Base-by-base conservation (phyloP, 768 basidiomycete genomes). In the Strobilomyces confusus region DNA sequence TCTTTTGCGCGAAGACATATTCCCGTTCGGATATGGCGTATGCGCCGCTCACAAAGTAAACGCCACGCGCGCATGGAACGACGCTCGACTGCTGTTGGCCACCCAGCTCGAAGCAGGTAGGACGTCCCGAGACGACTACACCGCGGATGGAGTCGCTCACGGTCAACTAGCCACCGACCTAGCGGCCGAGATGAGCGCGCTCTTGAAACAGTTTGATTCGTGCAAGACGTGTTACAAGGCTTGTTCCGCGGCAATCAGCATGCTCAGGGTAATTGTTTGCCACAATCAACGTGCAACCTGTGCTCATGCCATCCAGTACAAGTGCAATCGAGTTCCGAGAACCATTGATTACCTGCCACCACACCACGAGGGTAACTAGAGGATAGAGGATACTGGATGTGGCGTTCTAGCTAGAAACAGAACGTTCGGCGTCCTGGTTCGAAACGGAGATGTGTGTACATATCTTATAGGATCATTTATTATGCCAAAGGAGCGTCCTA, bases 401-500 rank as follows among this genome's bases (percentile, higher is more conserved):
- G 34, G 29, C 20, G 17, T 33, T 51, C 54, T 61, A 45, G n/a
- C 55, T 55, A 33, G 29, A 20, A 43, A 51, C 15, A 4, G 40
- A 26, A 15, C 11, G 25, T 23, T 52, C 20, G 55, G 41, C 19
- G n/a, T 20, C 26, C 19, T 22, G 22, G 15, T 36, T 47, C 45
- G 5, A 17, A 13, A 11, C 13, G 20, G 32, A 34, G 9, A 26
- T 20, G 45, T 45, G 47, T 29, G 43, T 50, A 51, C n/a, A 53
- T 55, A 60, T 57, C 50, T 43, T 49, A 44, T 44, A 51, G 23
- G 3, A 44, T 55, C 49, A 94, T 65, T 78, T 86, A 72, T 97
- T 95, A 63, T 92, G 88, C 94, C 95, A 97, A 48, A 98, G 70
- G 46, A 98, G 72, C 46, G 92, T 97, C 72, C 78, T 83, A 41